A percentile compares a stretch with the other conserved stretches of the same genome.
These are phyloP conservation scores for Phyllachora maydis DNA, from an alignment of 2,329 filamentous ascomycete species.

Conservation along the genomic window DNA sequence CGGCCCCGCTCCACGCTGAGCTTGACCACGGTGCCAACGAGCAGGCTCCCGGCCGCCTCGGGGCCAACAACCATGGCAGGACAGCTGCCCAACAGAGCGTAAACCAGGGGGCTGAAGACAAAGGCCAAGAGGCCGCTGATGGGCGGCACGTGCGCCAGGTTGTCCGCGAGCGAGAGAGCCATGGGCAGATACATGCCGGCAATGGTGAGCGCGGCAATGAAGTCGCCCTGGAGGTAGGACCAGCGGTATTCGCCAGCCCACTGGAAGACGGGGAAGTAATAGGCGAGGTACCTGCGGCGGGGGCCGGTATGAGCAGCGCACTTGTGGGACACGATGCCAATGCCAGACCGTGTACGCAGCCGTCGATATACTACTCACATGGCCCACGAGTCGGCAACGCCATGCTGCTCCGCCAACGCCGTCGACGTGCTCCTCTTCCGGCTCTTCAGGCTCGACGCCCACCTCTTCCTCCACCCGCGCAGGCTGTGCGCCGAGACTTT, in stretches of 20 bases:
- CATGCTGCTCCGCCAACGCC: constrained; percentile 50
- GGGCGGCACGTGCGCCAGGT: constrained; percentile 78
- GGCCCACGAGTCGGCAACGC: constrained; percentile 48
- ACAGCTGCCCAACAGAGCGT: constrained; percentile 77
- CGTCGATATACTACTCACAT: constrained; percentile 50
- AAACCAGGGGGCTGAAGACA: constrained; percentile 78
- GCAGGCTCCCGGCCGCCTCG: constrained; percentile 78
- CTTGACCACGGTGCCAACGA: constrained; percentile 75
- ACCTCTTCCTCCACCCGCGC: constrained; percentile 21
- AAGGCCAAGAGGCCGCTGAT: constrained; percentile 92
- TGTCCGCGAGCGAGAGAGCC: constrained; percentile 81
- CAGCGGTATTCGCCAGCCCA: constrained; percentile 80
- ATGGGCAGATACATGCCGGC: constrained; percentile 98
- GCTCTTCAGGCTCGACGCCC: constrained; percentile 28
- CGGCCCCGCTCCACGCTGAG: constrained; percentile 50
- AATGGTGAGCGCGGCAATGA: constrained; percentile 80
- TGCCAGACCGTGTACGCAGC: not conserved
- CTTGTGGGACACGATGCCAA: constrained; percentile 5
- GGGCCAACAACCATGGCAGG: constrained; percentile 89
- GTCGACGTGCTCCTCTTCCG: constrained; percentile 56
- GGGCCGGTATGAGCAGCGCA: constrained; percentile 3
- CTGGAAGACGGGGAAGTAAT: constrained; percentile 79
- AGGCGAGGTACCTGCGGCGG: constrained; percentile 66
- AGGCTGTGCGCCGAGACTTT: constrained; percentile 14
- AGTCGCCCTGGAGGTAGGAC: constrained; percentile 66